Evolutionary conservation across 768 basidiomycete species (phyloP), one percentile per base, ranked within the genome.

Genomic region (Suillus occidentalis): DNA sequence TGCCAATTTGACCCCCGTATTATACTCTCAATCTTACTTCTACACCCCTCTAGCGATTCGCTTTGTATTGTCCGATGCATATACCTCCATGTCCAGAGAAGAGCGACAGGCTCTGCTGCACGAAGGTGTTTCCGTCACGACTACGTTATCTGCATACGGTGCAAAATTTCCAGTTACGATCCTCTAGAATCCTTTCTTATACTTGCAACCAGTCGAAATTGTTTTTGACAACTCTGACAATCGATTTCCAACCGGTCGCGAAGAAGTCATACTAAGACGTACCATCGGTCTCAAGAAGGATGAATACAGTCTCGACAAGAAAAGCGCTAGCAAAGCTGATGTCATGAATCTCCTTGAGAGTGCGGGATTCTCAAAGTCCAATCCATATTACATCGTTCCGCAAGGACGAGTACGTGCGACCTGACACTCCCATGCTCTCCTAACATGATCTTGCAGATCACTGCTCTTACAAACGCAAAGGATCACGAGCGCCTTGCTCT

Each of bases 281-380:
- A 99, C 97, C 2, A 98, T 99, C 63, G 97, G 97, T 59, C 75
- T 95, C 50, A 99, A 99, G 84, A 99, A 99, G 79, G 97, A 99
- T 73, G 97, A 99, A 79, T 99, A 99, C 79, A 93, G 92, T 68
- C 82, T 99, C 36, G 97, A 99, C 78, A 91, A 91, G 81, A 99
- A 98, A 81, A 94, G 91, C 67, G 91, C 92, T 0, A 92, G 88
- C 76, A 97, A 97, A 76, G 97, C 95, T 4, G 97, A 99, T 72
- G 94, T 99, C 22, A 97, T 97, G 94, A 96, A 94, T 72, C 82
- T 99, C 31, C 85, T 99, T 55, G 97, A 99, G 75, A 92, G 90
- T 72, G 97, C 97, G 1, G 97, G 97, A 1, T 99, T 99, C 81
- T 95, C 92, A 79, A 92, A 94, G 73, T 91, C 91, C n/a, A 99